Evolutionary conservation across 768 basidiomycete species (phyloP), one percentile per base, ranked within the genome.

Genomic region (Boletus subcaerulescens): DNA sequence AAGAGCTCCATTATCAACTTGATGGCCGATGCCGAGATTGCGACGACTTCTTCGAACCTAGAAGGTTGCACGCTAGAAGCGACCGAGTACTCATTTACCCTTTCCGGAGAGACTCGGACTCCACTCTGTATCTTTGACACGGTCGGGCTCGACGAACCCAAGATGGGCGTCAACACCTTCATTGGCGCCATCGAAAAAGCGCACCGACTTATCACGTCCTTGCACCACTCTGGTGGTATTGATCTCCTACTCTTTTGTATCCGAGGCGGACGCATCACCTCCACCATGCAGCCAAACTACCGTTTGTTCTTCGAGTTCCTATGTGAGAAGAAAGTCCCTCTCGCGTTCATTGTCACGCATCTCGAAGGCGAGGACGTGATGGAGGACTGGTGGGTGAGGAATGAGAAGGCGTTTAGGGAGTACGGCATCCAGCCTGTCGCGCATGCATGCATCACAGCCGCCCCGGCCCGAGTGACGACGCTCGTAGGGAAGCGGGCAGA

Each of bases 171-270:
- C 41, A 32, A 50, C 33, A 12, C 39, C 7, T 50, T 56, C 24
- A 5, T 57, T 17, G 41, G 45, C 2, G 48, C 60, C 17, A 56
- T 61, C 35, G 48, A 45, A 14, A 57, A 61, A 11, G 60, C 60
- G 0, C 22, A 62, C 12, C 1, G 39, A 24, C 56, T 62, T n/a
- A 3, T 62, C 11, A n/a, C 29, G 10, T 40, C 45, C 18, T 12
- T 62, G 9, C 42, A 48, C 6, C 0, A 45, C 17, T 24, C 38
- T 0, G 60, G 61, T 18, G 61, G 60, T 10, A 38, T 62, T 35
- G 52, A 62, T n/a, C 56, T 62, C 29, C 52, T 62, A 13, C 39
- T 62, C 3, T 62, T 62, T 46, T 62, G 61, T 32, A n/a, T 62
- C 22, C 40, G 46, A 15, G 46, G 22, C 1, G 45, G 45, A 2